Evolutionary conservation across 352 stramenopile species (phyloP), one percentile per base, ranked within the genome.

Genomic region (Globisporangium nodosum): DNA sequence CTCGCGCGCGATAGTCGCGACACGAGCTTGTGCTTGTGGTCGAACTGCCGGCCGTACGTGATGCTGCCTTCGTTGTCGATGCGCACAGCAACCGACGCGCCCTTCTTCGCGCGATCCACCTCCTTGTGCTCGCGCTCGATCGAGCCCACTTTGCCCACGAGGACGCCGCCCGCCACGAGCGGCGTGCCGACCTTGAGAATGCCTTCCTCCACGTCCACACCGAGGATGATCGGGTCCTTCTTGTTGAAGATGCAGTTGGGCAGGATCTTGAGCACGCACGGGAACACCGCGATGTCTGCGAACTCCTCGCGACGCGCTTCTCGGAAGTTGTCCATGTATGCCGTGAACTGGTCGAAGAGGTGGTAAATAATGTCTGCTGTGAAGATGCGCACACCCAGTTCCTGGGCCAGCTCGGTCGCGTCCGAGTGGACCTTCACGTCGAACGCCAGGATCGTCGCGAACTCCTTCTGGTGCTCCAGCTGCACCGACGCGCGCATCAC

Each of bases 341-440:
- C 78, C 47, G 94, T 98, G 74, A 99, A 99, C 69, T 99, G 96
- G 75, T 99, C 96, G 67, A 99, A 99, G 52, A 99, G 78, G 81
- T 99, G 97, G 79, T 99, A 99, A 76, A 99, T 99, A 68, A 99
- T 99, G 66, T 99, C 97, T 33, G 97, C 97, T 18, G 96, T 99
- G 80, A 99, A 99, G 69, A 99, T 99, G 45, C 91, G 81, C 49
- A 99, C 96, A 60, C 94, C 92, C 46, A 98, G 85, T 53, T 98
- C 92, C 49, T 94, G 65, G 7, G 94, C 79, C 57, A 96, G 66
- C 70, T 96, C 85, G 46, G 76, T 81, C 5, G 97, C 97, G 50
- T 99, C 97, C 50, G 69, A 85, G 69, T 98, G 92, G 27, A 99
- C 91, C 60, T 97, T 97, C 50, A 99, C 96, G 71, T 99, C 97